Conservation (phyloP, 352 stramenopile genomes). For the Phytophthora europaea region DNA sequence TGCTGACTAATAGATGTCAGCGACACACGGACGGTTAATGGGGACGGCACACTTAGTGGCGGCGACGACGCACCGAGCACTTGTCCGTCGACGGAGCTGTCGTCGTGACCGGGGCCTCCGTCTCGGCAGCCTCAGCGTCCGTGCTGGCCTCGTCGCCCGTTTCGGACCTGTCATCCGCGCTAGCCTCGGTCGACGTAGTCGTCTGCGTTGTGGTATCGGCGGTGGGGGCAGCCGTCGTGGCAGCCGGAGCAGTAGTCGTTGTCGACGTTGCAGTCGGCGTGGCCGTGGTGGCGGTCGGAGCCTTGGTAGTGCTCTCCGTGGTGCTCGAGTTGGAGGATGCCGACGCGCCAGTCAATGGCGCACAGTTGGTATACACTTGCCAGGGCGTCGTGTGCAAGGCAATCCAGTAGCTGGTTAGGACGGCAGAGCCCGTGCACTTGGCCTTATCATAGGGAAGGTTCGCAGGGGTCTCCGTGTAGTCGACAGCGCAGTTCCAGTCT, state of each 20-base stretch:
- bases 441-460: constrained; percentile 56
- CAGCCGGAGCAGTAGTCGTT: constrained; percentile 18
- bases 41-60: constrained; percentile 25
- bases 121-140: constrained; percentile 18
- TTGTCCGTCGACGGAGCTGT: constrained; percentile 33
- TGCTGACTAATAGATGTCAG: constrained; percentile 15
- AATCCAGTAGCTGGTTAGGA: constrained; percentile 59
- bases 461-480: constrained; percentile 41
- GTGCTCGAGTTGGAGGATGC: constrained; percentile 17
- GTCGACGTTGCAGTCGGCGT: constrained; percentile 20
- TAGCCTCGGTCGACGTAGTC: constrained; percentile 4
- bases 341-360: constrained; percentile 32
- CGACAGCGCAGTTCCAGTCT: constrained; percentile 50
- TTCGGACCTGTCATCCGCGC: constrained; percentile 6
- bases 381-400: constrained; percentile 53
- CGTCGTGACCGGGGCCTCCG: constrained; percentile 17
- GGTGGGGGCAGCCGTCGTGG: constrained; percentile 17
- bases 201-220: constrained; percentile 17
- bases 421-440: constrained; percentile 38
- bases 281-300: constrained; percentile 4
- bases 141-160: constrained; percentile 19
- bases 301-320: constrained; percentile 3
- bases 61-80: constrained; percentile 45
- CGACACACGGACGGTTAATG: constrained; percentile 16
- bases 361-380: constrained; percentile 66